phyloP scores from a whole-genome alignment of 2,329 filamentous ascomycete genomes.

The Huntiella savannae region DNA sequence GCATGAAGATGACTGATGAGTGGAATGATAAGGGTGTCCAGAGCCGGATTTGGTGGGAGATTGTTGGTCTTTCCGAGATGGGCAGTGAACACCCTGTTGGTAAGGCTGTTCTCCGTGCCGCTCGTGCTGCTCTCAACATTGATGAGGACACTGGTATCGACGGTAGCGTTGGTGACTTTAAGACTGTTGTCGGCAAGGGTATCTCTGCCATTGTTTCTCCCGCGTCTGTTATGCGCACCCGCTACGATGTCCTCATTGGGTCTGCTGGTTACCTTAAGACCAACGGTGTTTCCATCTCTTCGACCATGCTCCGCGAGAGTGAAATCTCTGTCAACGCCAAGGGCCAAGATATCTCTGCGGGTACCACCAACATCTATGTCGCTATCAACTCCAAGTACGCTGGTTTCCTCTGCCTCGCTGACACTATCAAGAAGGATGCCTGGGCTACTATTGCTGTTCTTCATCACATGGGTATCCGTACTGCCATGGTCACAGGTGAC shows the following conservation, averaged over 20 bases:
- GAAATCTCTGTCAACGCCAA: slow-evolving; percentile 24
- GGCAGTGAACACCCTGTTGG: slow-evolving; percentile 91
- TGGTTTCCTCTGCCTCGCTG: slow-evolving; percentile 66
- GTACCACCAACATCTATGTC: slow-evolving; percentile 79
- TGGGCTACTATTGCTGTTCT: slow-evolving; percentile 64
- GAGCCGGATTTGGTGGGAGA: slow-evolving; percentile 77
- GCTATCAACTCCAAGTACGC: slow-evolving; percentile 68
- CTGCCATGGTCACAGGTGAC: slow-evolving; percentile 87
- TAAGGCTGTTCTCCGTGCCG: slow-evolving; percentile 61
- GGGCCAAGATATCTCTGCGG: slow-evolving; percentile 29
- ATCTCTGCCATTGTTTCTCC: slow-evolving; percentile 71
- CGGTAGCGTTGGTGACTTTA: slow-evolving; percentile 71
- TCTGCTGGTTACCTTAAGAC: slow-evolving; percentile 61
- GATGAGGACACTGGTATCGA: slow-evolving; percentile 56
- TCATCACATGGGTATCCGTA: slow-evolving; percentile 65
- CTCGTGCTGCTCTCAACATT: slow-evolving; percentile 57
- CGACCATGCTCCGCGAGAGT: slow-evolving; percentile 42
- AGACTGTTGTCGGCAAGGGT: slow-evolving; percentile 65
- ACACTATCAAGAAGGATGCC: slow-evolving; percentile 80
- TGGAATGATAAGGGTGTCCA: slow-evolving; percentile 55
- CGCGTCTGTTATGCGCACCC: slow-evolving; percentile 24
- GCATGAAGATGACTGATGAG: slow-evolving; percentile 40
- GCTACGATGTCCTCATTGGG: slow-evolving; percentile 67
- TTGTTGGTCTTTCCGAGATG: slow-evolving; percentile 87
- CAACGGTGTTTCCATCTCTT: slow-evolving; percentile 47